Percentiles rank a stretch among this genome's conserved stretches.
Evolutionary conservation across 306 rosid genomes (phyloP).

Genomic region (Trichosanthes cucumerina): DNA sequence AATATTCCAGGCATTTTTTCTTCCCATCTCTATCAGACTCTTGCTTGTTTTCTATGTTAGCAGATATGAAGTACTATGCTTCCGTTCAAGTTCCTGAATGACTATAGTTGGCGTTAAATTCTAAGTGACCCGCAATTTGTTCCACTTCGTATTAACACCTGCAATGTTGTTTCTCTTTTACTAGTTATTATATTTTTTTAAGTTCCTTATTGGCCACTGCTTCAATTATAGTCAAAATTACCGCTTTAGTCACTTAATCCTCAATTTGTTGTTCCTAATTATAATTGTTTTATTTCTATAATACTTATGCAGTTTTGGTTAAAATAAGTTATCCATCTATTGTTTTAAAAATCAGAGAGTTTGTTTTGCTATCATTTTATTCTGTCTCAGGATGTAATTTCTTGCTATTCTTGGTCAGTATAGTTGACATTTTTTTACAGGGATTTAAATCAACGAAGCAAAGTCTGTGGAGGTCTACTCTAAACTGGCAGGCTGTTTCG

Average conservation of each 20-base stretch:
- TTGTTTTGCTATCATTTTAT: neutral
- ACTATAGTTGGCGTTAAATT: neutral
- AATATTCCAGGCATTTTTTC: neutral
- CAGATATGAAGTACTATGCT: neutral
- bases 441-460: constrained; percentile 78
- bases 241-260: neutral
- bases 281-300: neutral
- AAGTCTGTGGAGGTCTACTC: constrained; percentile 76
- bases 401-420: neutral
- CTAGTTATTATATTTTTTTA: neutral
- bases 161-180: neutral
- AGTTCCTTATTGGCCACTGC: neutral
- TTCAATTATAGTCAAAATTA: neutral
- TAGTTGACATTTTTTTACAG: constrained; percentile 25
- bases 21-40: neutral
- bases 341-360: neutral
- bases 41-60: neutral
- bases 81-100: neutral
- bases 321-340: too few species aligned
- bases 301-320: neutral
- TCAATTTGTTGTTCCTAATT: neutral
- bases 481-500: constrained; percentile 85
- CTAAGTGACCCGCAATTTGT: neutral
- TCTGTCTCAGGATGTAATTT: neutral
- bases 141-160: neutral